Evolutionary conservation across 208 protist species (phyloP).

Genomic region (Crithidia acanthocephali): DNA sequence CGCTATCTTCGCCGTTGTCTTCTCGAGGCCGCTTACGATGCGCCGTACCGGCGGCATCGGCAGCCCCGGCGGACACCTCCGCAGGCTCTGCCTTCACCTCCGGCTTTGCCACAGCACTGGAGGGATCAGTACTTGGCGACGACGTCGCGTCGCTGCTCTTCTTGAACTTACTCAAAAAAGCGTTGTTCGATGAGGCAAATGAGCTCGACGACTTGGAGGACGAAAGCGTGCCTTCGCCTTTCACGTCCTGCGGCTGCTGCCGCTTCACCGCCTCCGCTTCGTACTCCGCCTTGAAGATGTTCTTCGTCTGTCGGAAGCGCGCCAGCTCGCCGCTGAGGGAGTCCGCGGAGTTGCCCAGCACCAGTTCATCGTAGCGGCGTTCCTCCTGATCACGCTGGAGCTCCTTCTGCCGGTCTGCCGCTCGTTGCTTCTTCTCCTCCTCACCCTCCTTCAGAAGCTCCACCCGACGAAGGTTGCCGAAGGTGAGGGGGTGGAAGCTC

Average conservation of each 20-base stretch:
- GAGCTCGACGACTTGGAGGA: neutral
- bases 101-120: neutral
- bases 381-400: slow-evolving; percentile 77
- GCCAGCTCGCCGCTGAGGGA: slow-evolving; percentile 39
- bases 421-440: slow-evolving; percentile 39
- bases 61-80: neutral
- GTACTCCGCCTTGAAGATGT: slow-evolving; percentile 75
- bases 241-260: neutral
- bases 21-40: slow-evolving; percentile 26
- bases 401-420: slow-evolving; percentile 50
- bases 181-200: neutral
- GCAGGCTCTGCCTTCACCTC: slow-evolving; percentile 6
- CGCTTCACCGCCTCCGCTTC: slow-evolving; percentile 18
- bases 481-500: slow-evolving; percentile 88
- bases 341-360: slow-evolving; percentile 37
- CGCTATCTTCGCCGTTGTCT: neutral
- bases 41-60: neutral
- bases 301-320: slow-evolving; percentile 54
- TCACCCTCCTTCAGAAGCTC: slow-evolving; percentile 62
- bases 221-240: neutral
- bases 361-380: slow-evolving; percentile 78
- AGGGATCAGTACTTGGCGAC: neutral
- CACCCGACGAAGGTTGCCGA: slow-evolving; percentile 70
- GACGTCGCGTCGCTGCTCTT: slow-evolving; percentile 10
- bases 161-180: slow-evolving; percentile 46